Conservation (phyloP, 129 eudicot species). For the Smallanthus sonchifolius region DNA sequence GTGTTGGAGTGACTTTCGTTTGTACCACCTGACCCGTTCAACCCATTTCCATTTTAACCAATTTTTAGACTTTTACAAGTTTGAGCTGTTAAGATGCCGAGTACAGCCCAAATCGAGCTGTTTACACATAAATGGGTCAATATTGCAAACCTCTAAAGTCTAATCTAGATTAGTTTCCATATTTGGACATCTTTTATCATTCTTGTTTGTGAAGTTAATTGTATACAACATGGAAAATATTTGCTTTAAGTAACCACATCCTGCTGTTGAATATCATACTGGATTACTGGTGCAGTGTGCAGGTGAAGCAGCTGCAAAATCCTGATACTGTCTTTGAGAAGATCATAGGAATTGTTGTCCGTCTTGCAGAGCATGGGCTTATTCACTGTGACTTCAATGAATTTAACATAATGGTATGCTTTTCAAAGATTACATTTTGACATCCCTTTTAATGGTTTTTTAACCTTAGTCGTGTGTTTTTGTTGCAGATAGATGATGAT, state of each 20-base stretch:
- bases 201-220: background rate
- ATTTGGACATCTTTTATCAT: background rate
- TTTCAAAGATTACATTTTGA: constrained; percentile 1
- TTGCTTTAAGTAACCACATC: background rate
- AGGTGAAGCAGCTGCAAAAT: constrained; percentile 81
- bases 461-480: background rate
- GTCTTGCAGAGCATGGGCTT: constrained; percentile 93
- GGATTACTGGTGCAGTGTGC: constrained; percentile 73
- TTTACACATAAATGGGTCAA: background rate
- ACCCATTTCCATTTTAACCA: background rate
- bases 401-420: constrained; percentile 83
- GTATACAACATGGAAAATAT: background rate
- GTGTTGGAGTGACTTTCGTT: no score
- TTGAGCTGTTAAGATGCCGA: background rate
- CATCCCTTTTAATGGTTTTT: background rate
- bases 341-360: constrained; percentile 70
- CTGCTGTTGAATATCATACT: constrained; percentile 6
- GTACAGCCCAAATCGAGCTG: background rate
- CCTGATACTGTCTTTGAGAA: constrained; percentile 75
- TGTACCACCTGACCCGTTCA: background rate
- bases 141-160: background rate
- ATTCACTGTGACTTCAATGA: constrained; percentile 97
- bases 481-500: constrained; percentile 83
- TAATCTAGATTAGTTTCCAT: constrained; percentile 3
- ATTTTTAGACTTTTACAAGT: background rate